Base-by-base conservation (phyloP, 345 rosid species). In the Passiflora organensis region DNA sequence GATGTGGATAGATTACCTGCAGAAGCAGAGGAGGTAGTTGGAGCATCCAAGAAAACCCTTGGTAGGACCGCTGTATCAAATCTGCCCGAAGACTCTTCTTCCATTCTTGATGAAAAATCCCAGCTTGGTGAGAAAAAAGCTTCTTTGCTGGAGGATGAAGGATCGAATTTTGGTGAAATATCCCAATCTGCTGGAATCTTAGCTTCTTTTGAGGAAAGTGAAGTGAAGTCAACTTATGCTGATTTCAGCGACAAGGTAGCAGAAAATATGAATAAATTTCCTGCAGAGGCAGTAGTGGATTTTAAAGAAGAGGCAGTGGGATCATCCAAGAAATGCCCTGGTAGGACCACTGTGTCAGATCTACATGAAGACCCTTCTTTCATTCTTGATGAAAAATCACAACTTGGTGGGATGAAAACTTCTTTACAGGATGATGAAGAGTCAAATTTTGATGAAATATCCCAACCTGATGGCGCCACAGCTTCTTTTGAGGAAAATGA, bases 211-310 rank as follows among this genome's bases (percentile, higher is more conserved):
- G 46, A 23, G 9, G 59, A 53, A 46, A 66, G 63, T 63, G 64
- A 69, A 62, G 83, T 67, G 53, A 53, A 74, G 55, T 39, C 44
- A 62, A 48, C 20, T 66, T 59, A 56, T 63, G 44, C n/a, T 66
- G 96, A 91, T 73, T 19, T 81, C 32, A 72, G 77, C 67, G 57
- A 84, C 56, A 78, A 84, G 72, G 20, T 72, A 51, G 49, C 66
- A 34, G 73, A 74, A 68, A 28, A 28, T 28, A 8, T 28, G 34
- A 8, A 8, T 28, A 34, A 57, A 19, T 63, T 68, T 58, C 68
- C 72, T 8, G 63, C 82, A 59, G 60, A 69, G 53, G 56, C 68
- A 51, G n/a, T n/a, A n/a, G n/a, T n/a, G n/a, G n/a, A n/a, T n/a
- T n/a, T n/a, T n/a, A n/a, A n/a, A n/a, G 70, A 77, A 59, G 71